Evolutionary conservation across 768 basidiomycete species (phyloP).

Genomic region (Tricholomella constricta): DNA sequence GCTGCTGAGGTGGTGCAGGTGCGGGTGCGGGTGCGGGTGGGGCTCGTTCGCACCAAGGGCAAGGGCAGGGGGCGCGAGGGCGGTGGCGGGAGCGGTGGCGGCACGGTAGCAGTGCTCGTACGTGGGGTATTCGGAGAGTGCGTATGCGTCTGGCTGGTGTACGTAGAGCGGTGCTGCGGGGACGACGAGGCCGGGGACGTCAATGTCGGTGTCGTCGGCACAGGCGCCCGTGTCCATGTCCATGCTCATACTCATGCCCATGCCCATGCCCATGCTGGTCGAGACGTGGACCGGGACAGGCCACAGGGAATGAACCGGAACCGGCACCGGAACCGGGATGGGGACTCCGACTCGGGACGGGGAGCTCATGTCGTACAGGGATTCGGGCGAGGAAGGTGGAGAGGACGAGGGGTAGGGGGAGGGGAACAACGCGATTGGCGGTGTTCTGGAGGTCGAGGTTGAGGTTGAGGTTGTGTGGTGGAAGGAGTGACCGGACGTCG

Average conservation of each 20-base stretch:
- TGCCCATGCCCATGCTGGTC: too few species aligned
- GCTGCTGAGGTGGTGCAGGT: neutral
- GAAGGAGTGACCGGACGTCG: neutral
- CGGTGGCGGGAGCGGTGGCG: neutral
- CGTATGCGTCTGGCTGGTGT: conserved; percentile 13
- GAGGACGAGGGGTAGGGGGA: conserved; percentile 8
- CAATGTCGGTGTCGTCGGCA: neutral
- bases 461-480: neutral
- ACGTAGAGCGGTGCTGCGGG: neutral
- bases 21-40: neutral
- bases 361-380: too few species aligned
- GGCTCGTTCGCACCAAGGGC: too few species aligned
- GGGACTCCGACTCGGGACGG: neutral
- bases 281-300: neutral
- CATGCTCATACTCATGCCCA: too few species aligned
- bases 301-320: neutral
- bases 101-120: conserved; percentile 25
- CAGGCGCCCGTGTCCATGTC: too few species aligned
- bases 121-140: conserved; percentile 17
- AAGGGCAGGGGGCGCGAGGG: neutral
- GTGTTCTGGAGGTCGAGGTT: conserved; percentile 16
- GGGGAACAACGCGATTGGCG: neutral
- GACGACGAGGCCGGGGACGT: neutral
- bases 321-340: neutral
- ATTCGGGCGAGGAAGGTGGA: conserved; percentile 10